Evolutionary conservation across 1,284 basidiomycete genomes (phyloP).

Genomic region (Abortiporus biennis): DNA sequence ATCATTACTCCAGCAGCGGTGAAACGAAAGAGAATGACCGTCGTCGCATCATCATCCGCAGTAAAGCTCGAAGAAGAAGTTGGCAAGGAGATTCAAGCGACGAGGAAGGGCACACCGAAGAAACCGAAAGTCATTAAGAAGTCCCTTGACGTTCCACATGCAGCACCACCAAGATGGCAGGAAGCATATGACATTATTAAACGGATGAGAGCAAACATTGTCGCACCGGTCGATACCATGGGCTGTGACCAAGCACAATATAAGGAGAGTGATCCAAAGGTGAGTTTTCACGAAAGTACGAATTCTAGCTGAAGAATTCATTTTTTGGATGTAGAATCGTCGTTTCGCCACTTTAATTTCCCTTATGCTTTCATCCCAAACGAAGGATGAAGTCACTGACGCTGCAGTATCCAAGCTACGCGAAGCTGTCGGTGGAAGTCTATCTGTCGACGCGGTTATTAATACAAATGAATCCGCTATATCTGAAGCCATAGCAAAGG

Average conservation of each 20-base stretch:
- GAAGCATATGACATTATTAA: constrained; percentile 75
- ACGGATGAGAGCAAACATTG: constrained; percentile 65
- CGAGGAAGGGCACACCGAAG: constrained; percentile 20
- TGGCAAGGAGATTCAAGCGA: neutral
- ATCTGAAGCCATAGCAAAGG: constrained; percentile 76
- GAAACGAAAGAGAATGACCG: neutral
- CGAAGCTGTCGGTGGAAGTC: constrained; percentile 63
- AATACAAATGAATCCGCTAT: constrained; percentile 60
- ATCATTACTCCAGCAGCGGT: neutral
- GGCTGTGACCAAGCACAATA: constrained; percentile 71
- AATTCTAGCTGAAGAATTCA: neutral
- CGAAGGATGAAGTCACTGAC: constrained; percentile 89
- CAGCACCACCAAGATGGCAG: constrained; percentile 68
- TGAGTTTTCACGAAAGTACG: constrained; percentile 22
- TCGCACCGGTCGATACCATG: constrained; percentile 91
- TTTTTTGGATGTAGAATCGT: constrained; percentile 44
- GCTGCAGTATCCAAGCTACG: constrained; percentile 80
- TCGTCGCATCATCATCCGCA: neutral
- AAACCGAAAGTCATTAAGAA: constrained; percentile 47
- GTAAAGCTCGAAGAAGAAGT: constrained; percentile 9
- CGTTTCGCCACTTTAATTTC: constrained; percentile 86
- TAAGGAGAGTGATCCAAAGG: constrained; percentile 62
- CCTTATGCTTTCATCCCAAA: constrained; percentile 94
- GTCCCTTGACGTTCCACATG: constrained; percentile 61
- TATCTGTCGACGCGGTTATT: constrained; percentile 73